These are phyloP conservation scores for Talaromyces verruculosus DNA, from an alignment of 2,329 filamentous ascomycete species.

Conservation along the genomic window DNA sequence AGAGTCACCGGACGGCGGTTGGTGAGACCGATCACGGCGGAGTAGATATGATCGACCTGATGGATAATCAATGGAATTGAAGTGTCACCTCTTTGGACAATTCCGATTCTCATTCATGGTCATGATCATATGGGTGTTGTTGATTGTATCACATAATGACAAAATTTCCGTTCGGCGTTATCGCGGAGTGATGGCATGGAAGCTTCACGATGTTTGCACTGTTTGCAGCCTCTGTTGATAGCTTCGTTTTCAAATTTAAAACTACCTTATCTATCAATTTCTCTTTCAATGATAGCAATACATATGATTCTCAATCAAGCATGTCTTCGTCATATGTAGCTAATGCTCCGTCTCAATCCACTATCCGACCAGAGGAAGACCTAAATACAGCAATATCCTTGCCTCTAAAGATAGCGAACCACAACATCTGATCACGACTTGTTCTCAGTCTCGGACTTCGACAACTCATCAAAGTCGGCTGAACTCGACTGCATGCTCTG, in stretches of 20 bases:
- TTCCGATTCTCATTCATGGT: not conserved
- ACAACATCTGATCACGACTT: not conserved
- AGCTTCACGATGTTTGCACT: constrained; percentile 23
- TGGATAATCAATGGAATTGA: too few species aligned
- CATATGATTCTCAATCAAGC: not conserved
- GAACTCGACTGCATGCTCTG: constrained; percentile 39
- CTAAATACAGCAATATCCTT: not conserved
- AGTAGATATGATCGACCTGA: not conserved
- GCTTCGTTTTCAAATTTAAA: not conserved
- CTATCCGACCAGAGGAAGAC: not conserved
- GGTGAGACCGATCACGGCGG: not conserved
- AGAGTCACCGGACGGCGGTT: not conserved
- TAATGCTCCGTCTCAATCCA: not conserved
- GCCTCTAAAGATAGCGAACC: not conserved
- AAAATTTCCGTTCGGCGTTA: constrained; percentile 6
- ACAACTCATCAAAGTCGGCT: constrained; percentile 29
- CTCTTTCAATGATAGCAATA: not conserved
- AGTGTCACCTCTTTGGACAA: not conserved
- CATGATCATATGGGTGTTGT: not conserved
- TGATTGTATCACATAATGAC: not conserved
- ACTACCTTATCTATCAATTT: not conserved
- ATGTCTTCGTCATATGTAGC: not conserved
- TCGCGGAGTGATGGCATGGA: not conserved
- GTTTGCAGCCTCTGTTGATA: constrained; percentile 22
- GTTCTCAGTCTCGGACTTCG: constrained; percentile 23